Evolutionary conservation across 495 filamentous ascomycete genomes (phyloP).

Genomic region (Hypoxylon rickii): DNA sequence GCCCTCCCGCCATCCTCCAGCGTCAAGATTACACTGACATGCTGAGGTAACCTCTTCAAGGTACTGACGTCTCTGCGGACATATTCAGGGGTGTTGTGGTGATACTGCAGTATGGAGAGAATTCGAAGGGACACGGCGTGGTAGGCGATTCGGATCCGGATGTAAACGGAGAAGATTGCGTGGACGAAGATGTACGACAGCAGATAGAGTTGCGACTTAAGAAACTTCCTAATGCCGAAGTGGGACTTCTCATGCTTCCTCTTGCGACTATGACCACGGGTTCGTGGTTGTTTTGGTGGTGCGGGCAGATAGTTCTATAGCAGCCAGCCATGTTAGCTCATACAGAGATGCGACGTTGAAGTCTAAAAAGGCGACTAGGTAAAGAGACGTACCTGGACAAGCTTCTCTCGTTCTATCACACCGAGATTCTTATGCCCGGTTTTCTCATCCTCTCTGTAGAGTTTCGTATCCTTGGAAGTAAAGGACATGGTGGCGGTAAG

Average conservation of each 20-base stretch:
- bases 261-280: conserved; percentile 31
- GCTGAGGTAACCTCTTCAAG: conserved; percentile 72
- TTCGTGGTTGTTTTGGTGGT: conserved; percentile 47
- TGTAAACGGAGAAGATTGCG: conserved; percentile 80
- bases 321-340: conserved; percentile 19
- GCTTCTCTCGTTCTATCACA: conserved; percentile 67
- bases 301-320: conserved; percentile 72
- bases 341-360: conserved; percentile 8
- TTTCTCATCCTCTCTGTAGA: conserved; percentile 68
- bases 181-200: conserved; percentile 76
- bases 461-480: conserved; percentile 55
- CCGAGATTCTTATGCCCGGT: conserved; percentile 62
- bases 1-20: conserved; percentile 69
- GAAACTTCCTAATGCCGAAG: conserved; percentile 67
- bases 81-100: conserved; percentile 89
- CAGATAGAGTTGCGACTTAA: conserved; percentile 67
- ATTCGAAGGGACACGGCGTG: conserved; percentile 75
- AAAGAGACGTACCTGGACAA: conserved; percentile 57
- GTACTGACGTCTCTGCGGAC: conserved; percentile 85
- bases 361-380: not conserved
- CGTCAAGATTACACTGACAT: conserved; percentile 85
- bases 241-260: conserved; percentile 41
- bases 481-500: conserved; percentile 54
- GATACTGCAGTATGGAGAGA: conserved; percentile 82
- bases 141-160: conserved; percentile 77